Percentiles rank a stretch among this genome's conserved stretches.
These are phyloP conservation scores for Melaleuca alternifolia DNA, from an alignment of 345 rosid species.

Conservation along the genomic window DNA sequence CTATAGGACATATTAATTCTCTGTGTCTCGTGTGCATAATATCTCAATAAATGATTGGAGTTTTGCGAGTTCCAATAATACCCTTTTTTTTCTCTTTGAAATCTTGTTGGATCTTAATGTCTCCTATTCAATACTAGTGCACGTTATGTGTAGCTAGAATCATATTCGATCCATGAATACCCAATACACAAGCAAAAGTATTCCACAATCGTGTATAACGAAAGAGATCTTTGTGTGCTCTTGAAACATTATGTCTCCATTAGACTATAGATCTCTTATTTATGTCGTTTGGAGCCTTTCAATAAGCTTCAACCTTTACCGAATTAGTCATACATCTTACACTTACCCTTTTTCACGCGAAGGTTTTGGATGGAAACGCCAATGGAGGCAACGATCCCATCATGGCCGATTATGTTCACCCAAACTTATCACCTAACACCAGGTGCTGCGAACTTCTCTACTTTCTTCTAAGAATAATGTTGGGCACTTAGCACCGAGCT, in stretches of 20 bases:
- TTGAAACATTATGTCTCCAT: not conserved
- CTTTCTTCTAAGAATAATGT: not conserved
- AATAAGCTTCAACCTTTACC: not conserved
- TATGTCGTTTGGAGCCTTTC: not conserved
- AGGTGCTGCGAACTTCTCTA: not conserved
- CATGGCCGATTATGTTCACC: not conserved
- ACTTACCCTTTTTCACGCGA: not conserved
- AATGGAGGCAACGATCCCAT: not conserved
- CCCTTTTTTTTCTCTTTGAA: not conserved
- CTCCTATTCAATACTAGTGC: not conserved
- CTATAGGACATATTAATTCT: not conserved
- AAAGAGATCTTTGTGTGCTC: not conserved
- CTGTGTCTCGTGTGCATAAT: not conserved
- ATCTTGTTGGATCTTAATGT: not conserved
- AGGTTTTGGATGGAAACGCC: not conserved
- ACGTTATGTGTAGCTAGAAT: not conserved
- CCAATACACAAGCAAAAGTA: not conserved
- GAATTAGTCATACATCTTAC: not conserved
- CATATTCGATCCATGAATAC: not conserved
- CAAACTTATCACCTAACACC: not conserved
- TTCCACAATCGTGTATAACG: not conserved
- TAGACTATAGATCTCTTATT: not conserved
- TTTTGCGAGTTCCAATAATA: not conserved
- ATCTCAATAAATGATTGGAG: not conserved
- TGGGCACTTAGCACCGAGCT: not conserved